Evolutionary conservation across 345 rosid species (phyloP), one percentile per base, ranked within the genome.

Genomic region (Eucalyptus grandis): DNA sequence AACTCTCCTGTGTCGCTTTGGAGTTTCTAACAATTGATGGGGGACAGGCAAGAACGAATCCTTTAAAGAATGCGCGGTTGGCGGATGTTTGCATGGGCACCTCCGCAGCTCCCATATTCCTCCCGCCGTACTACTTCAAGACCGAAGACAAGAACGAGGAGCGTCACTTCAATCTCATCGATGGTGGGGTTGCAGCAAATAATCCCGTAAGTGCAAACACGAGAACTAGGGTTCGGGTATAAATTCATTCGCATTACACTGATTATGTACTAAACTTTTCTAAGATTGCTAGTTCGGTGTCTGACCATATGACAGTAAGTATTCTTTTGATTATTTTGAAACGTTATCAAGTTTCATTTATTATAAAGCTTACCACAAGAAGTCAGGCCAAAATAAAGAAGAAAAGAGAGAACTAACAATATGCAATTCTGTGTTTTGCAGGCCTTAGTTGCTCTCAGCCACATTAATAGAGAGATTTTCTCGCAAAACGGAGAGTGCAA

Each of bases 111-210:
- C 92, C 90, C 30, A 88, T 89, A 2, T 91, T 24, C 88, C 26
- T 91, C 22, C 91, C 93, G 30, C 82, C 91, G 7, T 88, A 90
- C 89, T 46, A 62, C 49, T 92, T 92, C 62, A 47, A 67, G 34
- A 89, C 60, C 47, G n/a, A 72, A 65, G 89, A 90, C 43, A 26
- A 44, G 26, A 49, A 47, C 3, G 53, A 83, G 40, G 37, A 67
- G 80, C 8, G 67, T 12, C n/a, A 17, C 27, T 92, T 90, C 44
- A 86, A 92, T 46, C 92, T 92, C 43, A 40, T 91, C 7, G 93
- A 92, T 60, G 93, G 92, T 46, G 93, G 88, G 19, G 90, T 92
- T 31, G 91, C 89, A 4, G 93, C 91, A 15, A 90, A 90, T 49
- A 90, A 92, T 86, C 92, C 92, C 21, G 93, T 92, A 27, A 82